These are phyloP conservation scores for Agaricales sp. DNA, from an alignment of 1,284 basidiomycete genomes.

Conservation along the genomic window DNA sequence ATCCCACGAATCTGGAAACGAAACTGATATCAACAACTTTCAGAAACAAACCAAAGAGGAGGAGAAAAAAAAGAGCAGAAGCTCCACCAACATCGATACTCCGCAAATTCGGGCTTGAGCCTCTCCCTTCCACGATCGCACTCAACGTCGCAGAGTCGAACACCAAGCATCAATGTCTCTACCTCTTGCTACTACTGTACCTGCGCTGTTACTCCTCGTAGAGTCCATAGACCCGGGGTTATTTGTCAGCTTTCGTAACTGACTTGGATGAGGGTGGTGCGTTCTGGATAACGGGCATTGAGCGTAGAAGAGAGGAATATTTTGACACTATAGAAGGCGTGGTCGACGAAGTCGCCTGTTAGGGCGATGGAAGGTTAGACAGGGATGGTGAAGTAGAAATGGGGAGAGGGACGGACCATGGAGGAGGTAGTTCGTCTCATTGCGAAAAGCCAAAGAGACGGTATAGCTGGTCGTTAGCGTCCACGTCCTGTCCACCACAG, in stretches of 20 bases:
- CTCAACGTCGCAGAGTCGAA: constrained; percentile 95
- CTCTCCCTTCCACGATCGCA: constrained; percentile 91
- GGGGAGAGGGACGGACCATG: constrained; percentile 51
- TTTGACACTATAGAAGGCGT: constrained; percentile 97
- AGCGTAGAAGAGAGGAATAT: constrained; percentile 92
- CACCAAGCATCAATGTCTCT: constrained; percentile 97
- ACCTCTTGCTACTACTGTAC: constrained; percentile 92
- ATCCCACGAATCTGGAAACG: constrained; percentile 78
- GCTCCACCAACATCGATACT: constrained; percentile 23
- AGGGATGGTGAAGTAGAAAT: not conserved
- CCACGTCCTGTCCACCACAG: too few species aligned
- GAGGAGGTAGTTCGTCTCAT: constrained; percentile 97
- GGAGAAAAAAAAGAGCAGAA: too few species aligned
- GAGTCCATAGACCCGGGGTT: constrained; percentile 97
- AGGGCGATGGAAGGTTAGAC: not conserved
- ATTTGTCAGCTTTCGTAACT: constrained; percentile 99
- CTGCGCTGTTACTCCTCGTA: constrained; percentile 98
- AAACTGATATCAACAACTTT: too few species aligned
- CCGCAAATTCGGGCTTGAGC: constrained; percentile 79
- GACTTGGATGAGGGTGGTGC: constrained; percentile 94
- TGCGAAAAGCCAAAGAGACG: too few species aligned
- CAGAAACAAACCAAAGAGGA: too few species aligned
- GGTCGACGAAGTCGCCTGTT: constrained; percentile 82
- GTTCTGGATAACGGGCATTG: constrained; percentile 98
- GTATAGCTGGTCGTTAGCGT: too few species aligned